A percentile compares a stretch with the other conserved stretches of the same genome.
phyloP scores from a whole-genome alignment of 768 basidiomycete genomes.

The Leccinum disarticulatum region DNA sequence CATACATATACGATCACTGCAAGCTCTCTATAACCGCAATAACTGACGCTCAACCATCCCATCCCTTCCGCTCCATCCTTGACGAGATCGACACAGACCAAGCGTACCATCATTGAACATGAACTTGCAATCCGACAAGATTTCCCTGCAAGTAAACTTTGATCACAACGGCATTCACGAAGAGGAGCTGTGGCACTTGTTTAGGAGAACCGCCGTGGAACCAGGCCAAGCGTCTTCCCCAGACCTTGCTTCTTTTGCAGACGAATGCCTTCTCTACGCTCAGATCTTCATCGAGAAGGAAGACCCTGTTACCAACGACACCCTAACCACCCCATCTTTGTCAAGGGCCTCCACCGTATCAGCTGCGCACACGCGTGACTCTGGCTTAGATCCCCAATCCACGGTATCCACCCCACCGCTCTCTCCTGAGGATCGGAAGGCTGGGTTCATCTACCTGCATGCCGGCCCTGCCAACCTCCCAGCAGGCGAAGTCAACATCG shows the following conservation, averaged over 20 bases:
- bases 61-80: background rate
- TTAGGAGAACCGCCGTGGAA: slow-evolving; percentile 28
- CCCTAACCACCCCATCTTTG: background rate
- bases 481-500: slow-evolving; percentile 53
- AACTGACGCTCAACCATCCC: slow-evolving; percentile 6
- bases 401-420: fast-evolving
- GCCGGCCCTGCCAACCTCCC: slow-evolving; percentile 16
- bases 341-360: background rate
- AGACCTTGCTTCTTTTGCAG: slow-evolving; percentile 23
- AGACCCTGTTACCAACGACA: background rate
- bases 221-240: slow-evolving; percentile 26
- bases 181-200: slow-evolving; percentile 21
- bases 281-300: slow-evolving; percentile 11
- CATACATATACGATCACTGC: background rate
- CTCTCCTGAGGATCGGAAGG: background rate
- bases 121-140: slow-evolving; percentile 11
- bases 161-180: background rate
- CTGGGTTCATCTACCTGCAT: slow-evolving; percentile 32
- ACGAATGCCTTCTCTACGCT: slow-evolving; percentile 33
- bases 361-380: background rate
- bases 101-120: slow-evolving; percentile 6
- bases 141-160: slow-evolving; percentile 10
- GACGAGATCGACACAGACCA: background rate
- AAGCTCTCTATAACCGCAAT: slow-evolving; percentile 13
- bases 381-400: background rate